Evolutionary conservation across 441 rosid genomes (phyloP), one percentile per base, ranked within the genome.

Genomic region (Pelargonium myrrhifolium): DNA sequence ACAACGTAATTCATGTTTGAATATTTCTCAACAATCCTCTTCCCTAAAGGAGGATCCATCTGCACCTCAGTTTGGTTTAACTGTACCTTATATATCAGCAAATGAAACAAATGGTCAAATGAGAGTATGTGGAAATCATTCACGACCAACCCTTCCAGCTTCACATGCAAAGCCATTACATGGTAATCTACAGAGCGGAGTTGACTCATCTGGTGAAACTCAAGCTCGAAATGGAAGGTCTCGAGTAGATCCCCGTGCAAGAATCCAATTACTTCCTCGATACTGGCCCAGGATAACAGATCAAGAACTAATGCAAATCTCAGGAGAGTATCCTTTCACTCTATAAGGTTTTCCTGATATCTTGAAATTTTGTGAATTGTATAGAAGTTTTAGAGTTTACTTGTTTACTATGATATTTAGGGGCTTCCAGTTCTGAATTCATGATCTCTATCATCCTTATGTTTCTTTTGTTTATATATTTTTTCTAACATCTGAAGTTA

Each of bases 321-420:
- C 96, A 65, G 92, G 84, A 75, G 91, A 89, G 99, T 95, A 95
- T 95, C 99, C 95, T 90, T 65, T 8, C 42, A 15, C 53, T 75
- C 26, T 63, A n/a, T 62, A 64, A 55, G 68, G 59, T 37, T 64
- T 39, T 49, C 66, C 37, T 37, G 10, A 20, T 64, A 63, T 47
- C 21, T 67, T 17, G 61, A 21, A 35, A 9, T 35, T 35, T 37
- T 64, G 4, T 42, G 2, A 42, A 9, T 42, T 42, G 14, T 9
- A 42, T 42, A 9, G 47, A 42, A 42, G 47, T 42, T 42, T 42
- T 9, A 42, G 47, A 42, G 6, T 35, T 42, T 9, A 9, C 12
- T 42, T 35, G 8, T 5, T 35, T 35, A 35, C 39, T 35, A 6
- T 35, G 1, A 5, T 35, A 9, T 42, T 9, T 42, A 42, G 47